Conservation (phyloP, 169 alveolate genomes). For the Plasmodium gonderi region DNA sequence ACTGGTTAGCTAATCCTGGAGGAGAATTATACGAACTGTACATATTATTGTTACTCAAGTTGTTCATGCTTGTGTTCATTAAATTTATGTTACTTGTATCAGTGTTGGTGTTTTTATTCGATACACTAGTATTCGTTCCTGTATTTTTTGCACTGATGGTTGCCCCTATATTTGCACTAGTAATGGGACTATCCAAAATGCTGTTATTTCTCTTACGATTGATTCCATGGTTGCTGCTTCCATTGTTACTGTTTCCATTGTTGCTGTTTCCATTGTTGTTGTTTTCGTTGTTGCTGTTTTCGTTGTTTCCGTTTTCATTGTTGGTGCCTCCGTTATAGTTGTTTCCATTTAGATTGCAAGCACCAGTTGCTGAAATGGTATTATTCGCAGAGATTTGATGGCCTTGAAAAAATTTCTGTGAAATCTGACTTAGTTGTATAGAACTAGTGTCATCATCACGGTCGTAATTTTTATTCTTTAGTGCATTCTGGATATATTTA, state of each 20-base stretch:
- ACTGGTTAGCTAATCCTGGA: constrained; percentile 70
- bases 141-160: too few relatives aligned
- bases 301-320: background rate
- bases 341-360: background rate
- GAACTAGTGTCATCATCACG: constrained; percentile 45
- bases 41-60: constrained; percentile 43
- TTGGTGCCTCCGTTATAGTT: too few relatives aligned
- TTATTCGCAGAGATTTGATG: constrained; percentile 26
- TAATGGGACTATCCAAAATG: background rate
- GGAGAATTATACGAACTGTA: constrained; percentile 65
- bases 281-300: background rate
- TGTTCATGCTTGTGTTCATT: constrained; percentile 35
- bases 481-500: constrained; percentile 26
- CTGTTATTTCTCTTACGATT: background rate
- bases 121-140: background rate
- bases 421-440: constrained; percentile 41
- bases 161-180: background rate
- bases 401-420: constrained; percentile 48
- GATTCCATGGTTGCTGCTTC: background rate
- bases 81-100: constrained; percentile 40
- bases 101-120: constrained; percentile 52
- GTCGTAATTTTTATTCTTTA: constrained; percentile 64
- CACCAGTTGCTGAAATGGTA: background rate
- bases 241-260: background rate
- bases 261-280: background rate